A percentile compares a stretch with the other conserved stretches of the same genome.
Evolutionary conservation across 176 grass and related monocot species (phyloP).

Genomic region (Avena insularis): DNA sequence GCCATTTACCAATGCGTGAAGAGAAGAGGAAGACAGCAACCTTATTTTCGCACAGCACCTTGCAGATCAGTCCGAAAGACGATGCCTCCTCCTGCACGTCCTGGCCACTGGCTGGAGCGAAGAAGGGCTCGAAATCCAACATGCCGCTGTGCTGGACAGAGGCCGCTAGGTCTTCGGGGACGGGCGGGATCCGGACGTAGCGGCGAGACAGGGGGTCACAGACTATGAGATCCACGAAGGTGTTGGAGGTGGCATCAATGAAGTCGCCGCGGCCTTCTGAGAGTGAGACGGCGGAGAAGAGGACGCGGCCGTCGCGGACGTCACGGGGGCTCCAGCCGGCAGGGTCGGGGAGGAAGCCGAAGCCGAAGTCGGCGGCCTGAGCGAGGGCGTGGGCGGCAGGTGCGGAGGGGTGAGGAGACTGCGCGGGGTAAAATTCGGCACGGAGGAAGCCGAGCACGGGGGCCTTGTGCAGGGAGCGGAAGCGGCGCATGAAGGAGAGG

Average conservation of each 20-base stretch:
- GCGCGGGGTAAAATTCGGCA: background rate
- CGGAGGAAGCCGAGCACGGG: slow-evolving; percentile 39
- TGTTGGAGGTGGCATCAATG: slow-evolving; percentile 15
- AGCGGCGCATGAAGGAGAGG: slow-evolving; percentile 33
- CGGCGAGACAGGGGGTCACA: slow-evolving; percentile 17
- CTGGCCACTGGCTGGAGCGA: slow-evolving; percentile 13
- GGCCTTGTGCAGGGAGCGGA: slow-evolving; percentile 18
- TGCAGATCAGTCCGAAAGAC: slow-evolving; percentile 38
- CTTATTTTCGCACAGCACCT: background rate
- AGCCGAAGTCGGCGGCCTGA: slow-evolving; percentile 36
- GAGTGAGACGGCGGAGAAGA: slow-evolving; percentile 1
- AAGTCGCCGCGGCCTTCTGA: slow-evolving; percentile 21
- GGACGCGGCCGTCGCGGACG: slow-evolving; percentile 40
- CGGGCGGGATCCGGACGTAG: slow-evolving; percentile 25
- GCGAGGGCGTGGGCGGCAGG: slow-evolving; percentile 28
- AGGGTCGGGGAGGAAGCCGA: slow-evolving; percentile 34
- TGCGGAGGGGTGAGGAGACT: slow-evolving; percentile 40
- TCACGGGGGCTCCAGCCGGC: slow-evolving; percentile 5
- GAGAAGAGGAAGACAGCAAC: slow-evolving; percentile 49
- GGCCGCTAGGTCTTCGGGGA: slow-evolving; percentile 16
- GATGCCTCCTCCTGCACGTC: background rate
- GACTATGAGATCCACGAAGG: slow-evolving; percentile 34
- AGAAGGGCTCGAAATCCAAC: slow-evolving; percentile 36
- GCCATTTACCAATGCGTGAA: slow-evolving; percentile 28
- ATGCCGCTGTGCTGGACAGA: background rate